These are phyloP conservation scores for Tuber indicum DNA, from an alignment of 495 filamentous ascomycete species.

Conservation along the genomic window DNA sequence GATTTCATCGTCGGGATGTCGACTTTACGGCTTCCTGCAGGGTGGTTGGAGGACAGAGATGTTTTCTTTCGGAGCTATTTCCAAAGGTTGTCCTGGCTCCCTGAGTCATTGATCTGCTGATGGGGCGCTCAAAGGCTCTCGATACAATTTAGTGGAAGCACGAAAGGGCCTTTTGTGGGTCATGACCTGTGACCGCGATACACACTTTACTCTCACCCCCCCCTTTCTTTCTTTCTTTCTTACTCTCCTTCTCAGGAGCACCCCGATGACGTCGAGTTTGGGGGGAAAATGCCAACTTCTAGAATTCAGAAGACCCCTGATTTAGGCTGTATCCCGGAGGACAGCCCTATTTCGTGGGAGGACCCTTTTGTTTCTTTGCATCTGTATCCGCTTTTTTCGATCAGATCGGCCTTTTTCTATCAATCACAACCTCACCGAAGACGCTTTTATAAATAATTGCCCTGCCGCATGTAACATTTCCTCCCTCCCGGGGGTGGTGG, in stretches of 20 bases:
- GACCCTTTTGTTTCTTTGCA: neutral
- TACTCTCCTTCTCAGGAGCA: neutral
- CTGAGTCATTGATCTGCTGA: neutral
- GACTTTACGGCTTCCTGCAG: neutral
- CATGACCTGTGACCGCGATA: neutral
- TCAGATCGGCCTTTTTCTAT: neutral
- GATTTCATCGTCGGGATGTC: neutral
- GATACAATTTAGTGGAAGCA: neutral
- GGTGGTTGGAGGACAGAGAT: neutral
- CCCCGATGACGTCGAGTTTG: neutral
- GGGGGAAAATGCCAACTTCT: neutral
- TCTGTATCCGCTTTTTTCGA: neutral
- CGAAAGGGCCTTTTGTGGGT: neutral
- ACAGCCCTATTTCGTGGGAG: neutral
- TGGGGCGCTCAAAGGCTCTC: neutral
- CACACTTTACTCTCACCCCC: neutral
- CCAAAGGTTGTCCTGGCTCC: neutral
- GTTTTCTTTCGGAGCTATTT: neutral
- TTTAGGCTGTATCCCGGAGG: neutral
- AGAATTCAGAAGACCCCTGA: neutral
- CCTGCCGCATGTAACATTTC: neutral
- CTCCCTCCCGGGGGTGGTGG: neutral
- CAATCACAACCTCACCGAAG: neutral
- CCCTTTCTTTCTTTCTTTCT: neutral
- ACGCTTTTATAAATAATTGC: neutral